These are phyloP conservation scores for Babesia microti DNA, from an alignment of 169 alveolate genomes.

Conservation along the genomic window DNA sequence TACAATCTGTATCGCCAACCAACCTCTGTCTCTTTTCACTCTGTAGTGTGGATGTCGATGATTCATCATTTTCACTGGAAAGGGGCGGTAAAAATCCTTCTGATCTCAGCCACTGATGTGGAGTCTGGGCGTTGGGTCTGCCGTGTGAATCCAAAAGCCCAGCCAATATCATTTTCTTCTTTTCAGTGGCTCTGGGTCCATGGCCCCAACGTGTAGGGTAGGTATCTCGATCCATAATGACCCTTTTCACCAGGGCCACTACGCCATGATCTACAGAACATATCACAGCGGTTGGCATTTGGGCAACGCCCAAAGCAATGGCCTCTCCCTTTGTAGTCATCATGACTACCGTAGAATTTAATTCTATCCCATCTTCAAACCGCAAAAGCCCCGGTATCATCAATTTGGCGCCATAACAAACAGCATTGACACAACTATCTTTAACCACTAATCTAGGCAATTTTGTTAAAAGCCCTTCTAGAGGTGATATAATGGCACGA, in stretches of 20 bases:
- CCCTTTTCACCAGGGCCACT: conserved; percentile 96
- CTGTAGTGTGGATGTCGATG: no score
- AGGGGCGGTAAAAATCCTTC: conserved; percentile 73
- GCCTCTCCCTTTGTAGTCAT: conserved; percentile 99
- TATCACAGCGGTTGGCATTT: conserved; percentile 98
- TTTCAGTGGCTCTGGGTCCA: conserved; percentile 97
- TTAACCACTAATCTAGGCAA: conserved; percentile 96
- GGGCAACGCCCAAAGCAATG: conserved; percentile 95
- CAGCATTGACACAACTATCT: conserved; percentile 98
- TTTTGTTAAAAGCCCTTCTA: conserved; percentile 87
- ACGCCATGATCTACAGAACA: conserved; percentile 99
- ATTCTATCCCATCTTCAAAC: conserved; percentile 92
- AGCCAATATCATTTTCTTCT: conserved; percentile 90
- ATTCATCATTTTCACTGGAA: conserved; percentile 55
- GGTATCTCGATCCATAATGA: conserved; percentile 99
- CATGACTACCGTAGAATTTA: conserved; percentile 89
- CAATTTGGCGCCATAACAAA: conserved; percentile 99
- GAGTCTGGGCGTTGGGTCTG: conserved; percentile 85
- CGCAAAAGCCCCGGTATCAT: conserved; percentile 98
- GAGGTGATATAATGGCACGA: conserved; percentile 92
- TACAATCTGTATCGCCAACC: no score
- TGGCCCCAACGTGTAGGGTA: conserved; percentile 99
- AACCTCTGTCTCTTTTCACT: no score
- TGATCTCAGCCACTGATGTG: conserved; percentile 80
- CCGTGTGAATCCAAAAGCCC: conserved; percentile 92